phyloP scores from a whole-genome alignment of 164 flowering plant species.

The Vitis amurensis region DNA sequence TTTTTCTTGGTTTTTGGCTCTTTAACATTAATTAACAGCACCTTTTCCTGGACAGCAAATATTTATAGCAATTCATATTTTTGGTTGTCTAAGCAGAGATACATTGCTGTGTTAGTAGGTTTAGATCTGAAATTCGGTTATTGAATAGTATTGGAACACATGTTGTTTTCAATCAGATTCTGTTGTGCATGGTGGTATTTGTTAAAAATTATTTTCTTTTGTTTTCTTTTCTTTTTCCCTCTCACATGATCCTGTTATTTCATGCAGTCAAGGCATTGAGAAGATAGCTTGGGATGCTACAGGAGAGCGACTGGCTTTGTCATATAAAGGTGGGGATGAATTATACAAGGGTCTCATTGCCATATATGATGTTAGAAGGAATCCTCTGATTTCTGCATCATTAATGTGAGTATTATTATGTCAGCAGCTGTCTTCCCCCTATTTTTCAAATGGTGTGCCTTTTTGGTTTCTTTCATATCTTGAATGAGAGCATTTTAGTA shows the following conservation, averaged over 20 bases:
- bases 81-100: background rate
- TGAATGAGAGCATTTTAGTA: background rate
- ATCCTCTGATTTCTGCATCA: constrained; percentile 73
- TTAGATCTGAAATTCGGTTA: background rate
- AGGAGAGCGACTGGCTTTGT: constrained; percentile 89
- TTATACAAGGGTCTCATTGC: constrained; percentile 79
- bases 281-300: constrained; percentile 98
- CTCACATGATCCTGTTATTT: constrained; percentile 1
- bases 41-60: no score
- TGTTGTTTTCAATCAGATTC: background rate
- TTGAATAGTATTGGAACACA: background rate
- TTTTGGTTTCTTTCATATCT: background rate
- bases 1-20: no score
- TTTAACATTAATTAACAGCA: no score
- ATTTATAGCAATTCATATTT: background rate
- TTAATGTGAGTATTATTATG: constrained; percentile 54
- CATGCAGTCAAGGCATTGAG: constrained; percentile 72
- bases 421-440: background rate
- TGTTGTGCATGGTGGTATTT: background rate
- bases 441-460: background rate
- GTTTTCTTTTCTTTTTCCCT: background rate
- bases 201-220: background rate
- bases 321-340: constrained; percentile 79
- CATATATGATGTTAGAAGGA: constrained; percentile 76
- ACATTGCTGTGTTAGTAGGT: background rate